Percentiles rank a stretch among this genome's conserved stretches.
phyloP scores from a whole-genome alignment of 1,139 yeast species.

The Debaryomycetaceae sp. region DNA sequence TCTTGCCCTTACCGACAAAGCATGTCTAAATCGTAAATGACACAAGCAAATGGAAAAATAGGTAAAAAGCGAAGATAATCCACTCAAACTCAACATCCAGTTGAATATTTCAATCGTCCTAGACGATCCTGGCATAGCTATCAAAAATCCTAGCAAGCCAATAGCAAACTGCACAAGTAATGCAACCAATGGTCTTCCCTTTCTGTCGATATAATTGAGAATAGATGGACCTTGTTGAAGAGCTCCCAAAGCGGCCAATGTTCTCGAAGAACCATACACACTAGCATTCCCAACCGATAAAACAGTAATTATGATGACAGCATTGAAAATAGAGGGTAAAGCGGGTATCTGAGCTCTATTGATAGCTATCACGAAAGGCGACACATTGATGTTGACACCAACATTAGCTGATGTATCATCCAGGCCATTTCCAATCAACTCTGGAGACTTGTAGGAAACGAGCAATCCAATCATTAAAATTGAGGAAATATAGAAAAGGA shows the following conservation, averaged over 20 bases:
- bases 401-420: not conserved
- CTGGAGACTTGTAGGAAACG: conserved; percentile 29
- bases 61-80: conserved; percentile 22
- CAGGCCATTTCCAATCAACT: conserved; percentile 21
- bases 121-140: conserved; percentile 23
- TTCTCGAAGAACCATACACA: conserved; percentile 35
- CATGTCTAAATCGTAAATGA: conserved; percentile 30
- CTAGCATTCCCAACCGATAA: conserved; percentile 38
- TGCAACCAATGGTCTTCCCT: conserved; percentile 35
- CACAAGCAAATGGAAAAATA: conserved; percentile 28
- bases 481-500: conserved; percentile 30
- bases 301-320: conserved; percentile 46
- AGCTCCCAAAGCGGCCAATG: conserved; percentile 34
- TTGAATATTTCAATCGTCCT: conserved; percentile 16
- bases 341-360: conserved; percentile 50
- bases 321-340: conserved; percentile 52
- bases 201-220: conserved; percentile 28
- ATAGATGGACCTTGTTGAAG: conserved; percentile 31
- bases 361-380: conserved; percentile 63
- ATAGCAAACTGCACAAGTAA: conserved; percentile 19
- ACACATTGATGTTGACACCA: conserved; percentile 50
- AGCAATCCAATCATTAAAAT: conserved; percentile 31
- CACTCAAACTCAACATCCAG: conserved; percentile 23
- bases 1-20: conserved; percentile 24
- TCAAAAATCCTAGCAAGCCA: conserved; percentile 30